Evolutionary conservation across 2,329 filamentous ascomycete genomes (phyloP), one percentile per base, ranked within the genome.

Genomic region (Fusarium verrucosum): DNA sequence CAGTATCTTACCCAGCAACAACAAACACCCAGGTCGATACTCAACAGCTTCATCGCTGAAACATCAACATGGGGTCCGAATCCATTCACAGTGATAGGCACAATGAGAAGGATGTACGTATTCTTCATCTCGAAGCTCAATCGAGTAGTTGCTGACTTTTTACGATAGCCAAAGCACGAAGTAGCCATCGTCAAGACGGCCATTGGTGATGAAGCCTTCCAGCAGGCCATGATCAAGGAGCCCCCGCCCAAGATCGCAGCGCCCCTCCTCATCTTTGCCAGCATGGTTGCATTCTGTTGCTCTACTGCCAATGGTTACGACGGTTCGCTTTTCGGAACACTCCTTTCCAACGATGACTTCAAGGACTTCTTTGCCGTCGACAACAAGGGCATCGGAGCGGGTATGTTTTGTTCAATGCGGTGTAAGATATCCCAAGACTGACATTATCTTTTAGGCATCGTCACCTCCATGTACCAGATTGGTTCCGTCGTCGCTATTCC

Each of bases 271-370:
- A 59, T 73, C 53, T 11, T 69, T 3, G 59, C 69, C 40, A 69
- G 66, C 10, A 36, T 65, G 25, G 68, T 73, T 6, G 71, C 70
- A 7, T 73, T 73, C 56, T 73, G 69, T 54, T 73, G 71, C 36
- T 73, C 70, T 1, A 73, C 71, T 17, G 65, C 69, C 52, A 73
- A 73, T 64, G 73, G 72, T 10, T 73, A 68, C 37, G 85, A 88
- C 64, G 84, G 84, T 33, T 84, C 69, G 4, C 79, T 88, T 45
- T 79, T 82, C 70, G 75, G 77, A 10, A 77, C 80, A 7, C 83
- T 86, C 59, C 85, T 71, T 5, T 7, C 65, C 14, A 69, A 85
- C 79, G 45, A 76, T 0, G 72, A 78, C 2, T 86, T 85, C 66
- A 83, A 84, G 51, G 58, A 73, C 1, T 82, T 79, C 5, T 86